phyloP scores from a whole-genome alignment of 441 rosid species.

The Hura crepitans region DNA sequence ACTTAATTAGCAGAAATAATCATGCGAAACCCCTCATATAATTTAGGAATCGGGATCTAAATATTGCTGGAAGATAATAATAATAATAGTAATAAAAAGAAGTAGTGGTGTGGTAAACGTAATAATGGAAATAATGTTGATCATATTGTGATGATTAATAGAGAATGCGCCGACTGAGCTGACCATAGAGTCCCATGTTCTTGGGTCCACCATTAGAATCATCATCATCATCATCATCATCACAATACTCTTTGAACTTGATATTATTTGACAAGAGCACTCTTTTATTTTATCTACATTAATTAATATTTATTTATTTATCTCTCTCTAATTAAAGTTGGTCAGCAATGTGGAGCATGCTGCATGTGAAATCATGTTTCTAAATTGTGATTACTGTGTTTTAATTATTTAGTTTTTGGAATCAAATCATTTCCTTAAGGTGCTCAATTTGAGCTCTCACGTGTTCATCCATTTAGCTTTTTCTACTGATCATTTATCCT shows the following conservation, averaged over 20 bases:
- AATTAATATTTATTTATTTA: too few relatives aligned
- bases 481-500: too few relatives aligned
- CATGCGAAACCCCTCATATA: too few relatives aligned
- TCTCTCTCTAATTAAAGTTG: slow-evolving; percentile 6
- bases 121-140: slow-evolving; percentile 9
- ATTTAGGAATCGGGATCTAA: too few relatives aligned
- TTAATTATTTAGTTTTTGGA: slow-evolving; percentile 1
- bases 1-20: too few relatives aligned
- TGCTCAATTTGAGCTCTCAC: slow-evolving; percentile 3
- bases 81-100: neutral
- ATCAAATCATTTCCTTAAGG: slow-evolving; percentile 13
- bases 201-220: slow-evolving; percentile 22
- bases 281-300: too few relatives aligned
- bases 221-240: neutral
- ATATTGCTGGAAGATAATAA: too few relatives aligned
- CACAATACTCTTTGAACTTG: too few relatives aligned
- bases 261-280: too few relatives aligned
- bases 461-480: too few relatives aligned
- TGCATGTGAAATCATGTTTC: slow-evolving; percentile 41
- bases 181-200: slow-evolving; percentile 12
- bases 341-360: slow-evolving; percentile 33
- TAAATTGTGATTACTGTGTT: slow-evolving; percentile 12
- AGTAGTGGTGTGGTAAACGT: neutral
- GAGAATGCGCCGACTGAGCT: slow-evolving; percentile 26
- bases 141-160: slow-evolving; percentile 30